phyloP scores from a whole-genome alignment of 768 basidiomycete genomes.

The Suillus discolor region DNA sequence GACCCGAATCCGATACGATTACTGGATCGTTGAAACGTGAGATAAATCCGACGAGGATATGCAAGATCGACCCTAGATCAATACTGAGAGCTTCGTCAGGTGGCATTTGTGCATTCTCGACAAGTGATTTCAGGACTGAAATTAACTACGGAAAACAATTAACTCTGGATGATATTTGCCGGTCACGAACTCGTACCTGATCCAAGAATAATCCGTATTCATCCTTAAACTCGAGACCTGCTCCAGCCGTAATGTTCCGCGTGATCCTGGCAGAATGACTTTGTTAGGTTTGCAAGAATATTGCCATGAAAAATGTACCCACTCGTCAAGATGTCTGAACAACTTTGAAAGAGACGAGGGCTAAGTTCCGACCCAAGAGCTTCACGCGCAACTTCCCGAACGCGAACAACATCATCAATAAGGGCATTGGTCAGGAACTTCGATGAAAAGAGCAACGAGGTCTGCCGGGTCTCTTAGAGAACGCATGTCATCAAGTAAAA shows the following conservation, averaged over 20 bases:
- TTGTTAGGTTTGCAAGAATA: background rate
- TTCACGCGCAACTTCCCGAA: slow-evolving; percentile 80
- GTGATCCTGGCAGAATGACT: slow-evolving; percentile 43
- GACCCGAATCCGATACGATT: slow-evolving; percentile 65
- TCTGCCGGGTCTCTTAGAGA: slow-evolving; percentile 57
- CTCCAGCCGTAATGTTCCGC: slow-evolving; percentile 49
- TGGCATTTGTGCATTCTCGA: slow-evolving; percentile 67
- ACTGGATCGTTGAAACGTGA: slow-evolving; percentile 56
- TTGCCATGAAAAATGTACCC: slow-evolving; percentile 29
- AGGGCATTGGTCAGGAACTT: slow-evolving; percentile 70
- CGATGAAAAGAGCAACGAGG: slow-evolving; percentile 66
- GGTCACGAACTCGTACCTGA: slow-evolving; percentile 50
- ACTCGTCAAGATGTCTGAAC: slow-evolving; percentile 77
- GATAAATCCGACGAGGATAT: slow-evolving; percentile 65
- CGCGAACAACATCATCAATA: slow-evolving; percentile 58
- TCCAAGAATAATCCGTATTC: slow-evolving; percentile 61
- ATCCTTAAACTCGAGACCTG: slow-evolving; percentile 42
- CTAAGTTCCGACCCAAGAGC: slow-evolving; percentile 81
- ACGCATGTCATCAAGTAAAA: slow-evolving; percentile 76
- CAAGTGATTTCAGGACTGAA: slow-evolving; percentile 71
- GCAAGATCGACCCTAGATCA: slow-evolving; percentile 63
- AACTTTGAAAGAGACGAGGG: slow-evolving; percentile 63
- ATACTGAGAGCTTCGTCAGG: slow-evolving; percentile 63
- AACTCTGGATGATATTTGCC: slow-evolving; percentile 9
- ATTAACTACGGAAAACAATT: slow-evolving; percentile 54